Conservation (phyloP, 345 rosid species). For the Triadica sebifera region DNA sequence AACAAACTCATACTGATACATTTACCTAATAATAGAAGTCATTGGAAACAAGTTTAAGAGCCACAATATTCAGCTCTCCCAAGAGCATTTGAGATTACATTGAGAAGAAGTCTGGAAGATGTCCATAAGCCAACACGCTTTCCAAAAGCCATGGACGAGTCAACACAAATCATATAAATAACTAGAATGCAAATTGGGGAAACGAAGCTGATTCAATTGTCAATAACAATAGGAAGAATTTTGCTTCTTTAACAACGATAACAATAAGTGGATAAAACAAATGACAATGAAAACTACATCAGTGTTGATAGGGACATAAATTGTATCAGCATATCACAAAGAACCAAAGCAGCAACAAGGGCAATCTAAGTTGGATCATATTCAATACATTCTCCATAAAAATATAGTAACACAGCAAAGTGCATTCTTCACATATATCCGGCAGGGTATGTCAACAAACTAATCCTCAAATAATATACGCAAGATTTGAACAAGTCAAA, state of each 20-base stretch:
- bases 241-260: neutral
- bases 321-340: neutral
- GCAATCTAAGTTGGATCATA: neutral
- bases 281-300: neutral
- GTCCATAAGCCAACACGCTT: neutral
- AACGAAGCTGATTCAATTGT: neutral
- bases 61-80: neutral
- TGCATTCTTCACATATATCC: neutral
- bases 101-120: neutral
- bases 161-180: neutral
- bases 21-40: neutral
- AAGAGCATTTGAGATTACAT: neutral
- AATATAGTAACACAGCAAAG: neutral
- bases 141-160: neutral
- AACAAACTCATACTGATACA: neutral
- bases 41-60: neutral
- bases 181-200: neutral
- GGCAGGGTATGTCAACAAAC: neutral
- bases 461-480: neutral
- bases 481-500: constrained; percentile 5
- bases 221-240: neutral
- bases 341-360: neutral
- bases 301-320: neutral
- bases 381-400: neutral
- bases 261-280: constrained; percentile 1